phyloP scores from a whole-genome alignment of 2,329 filamentous ascomycete species.

The Colletotrichum cordylinicola region DNA sequence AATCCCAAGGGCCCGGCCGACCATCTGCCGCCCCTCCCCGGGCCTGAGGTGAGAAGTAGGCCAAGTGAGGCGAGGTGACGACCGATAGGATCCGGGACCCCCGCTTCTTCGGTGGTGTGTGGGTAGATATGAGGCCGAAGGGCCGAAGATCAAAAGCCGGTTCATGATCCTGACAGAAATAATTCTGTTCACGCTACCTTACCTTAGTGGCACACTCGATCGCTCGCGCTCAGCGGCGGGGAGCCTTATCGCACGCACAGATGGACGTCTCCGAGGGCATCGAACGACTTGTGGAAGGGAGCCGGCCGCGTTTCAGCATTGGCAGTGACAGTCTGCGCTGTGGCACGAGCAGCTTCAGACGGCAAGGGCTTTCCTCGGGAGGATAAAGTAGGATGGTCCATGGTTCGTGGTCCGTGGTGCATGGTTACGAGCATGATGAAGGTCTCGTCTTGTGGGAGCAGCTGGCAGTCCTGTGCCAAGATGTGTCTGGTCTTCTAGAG shows the following conservation, averaged over 20 bases:
- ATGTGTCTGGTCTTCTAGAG: not conserved
- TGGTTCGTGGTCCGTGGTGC: not conserved
- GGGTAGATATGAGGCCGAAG: slow-evolving; percentile 1
- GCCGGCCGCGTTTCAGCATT: slow-evolving; percentile 19
- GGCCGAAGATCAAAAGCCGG: slow-evolving; percentile 1
- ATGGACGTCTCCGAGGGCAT: slow-evolving; percentile 6
- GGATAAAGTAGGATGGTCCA: not conserved
- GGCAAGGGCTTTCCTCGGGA: slow-evolving; percentile 17
- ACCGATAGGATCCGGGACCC: not conserved
- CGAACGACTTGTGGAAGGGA: slow-evolving; percentile 2
- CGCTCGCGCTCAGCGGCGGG: not conserved
- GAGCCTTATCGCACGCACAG: not conserved
- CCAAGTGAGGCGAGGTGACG: slow-evolving; percentile 11
- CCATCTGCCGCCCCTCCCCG: not conserved
- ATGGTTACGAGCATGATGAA: not conserved
- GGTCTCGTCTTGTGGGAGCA: not conserved
- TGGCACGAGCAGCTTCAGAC: slow-evolving; percentile 18
- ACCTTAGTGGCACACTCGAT: not conserved
- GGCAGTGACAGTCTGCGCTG: slow-evolving; percentile 6
- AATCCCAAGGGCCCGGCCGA: not conserved
- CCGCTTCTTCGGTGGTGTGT: not conserved
- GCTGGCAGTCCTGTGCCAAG: not conserved
- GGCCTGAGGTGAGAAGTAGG: not conserved
- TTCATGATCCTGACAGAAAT: not conserved
- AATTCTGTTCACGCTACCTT: not conserved